phyloP scores from a whole-genome alignment of 202 grass and related monocot species.

The Brachypodium distachyon region DNA sequence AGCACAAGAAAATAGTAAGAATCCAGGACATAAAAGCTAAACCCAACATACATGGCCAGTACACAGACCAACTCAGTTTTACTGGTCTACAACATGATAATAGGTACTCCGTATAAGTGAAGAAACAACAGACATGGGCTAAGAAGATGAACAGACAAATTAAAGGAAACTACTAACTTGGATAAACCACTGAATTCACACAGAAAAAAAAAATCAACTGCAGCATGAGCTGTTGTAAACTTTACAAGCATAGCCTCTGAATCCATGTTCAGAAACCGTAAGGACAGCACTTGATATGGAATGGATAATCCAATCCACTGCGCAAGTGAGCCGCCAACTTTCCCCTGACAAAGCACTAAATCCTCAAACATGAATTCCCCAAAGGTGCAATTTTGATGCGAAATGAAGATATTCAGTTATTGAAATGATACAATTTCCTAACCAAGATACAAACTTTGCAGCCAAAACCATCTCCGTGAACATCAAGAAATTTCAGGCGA shows the following conservation, averaged over 20 bases:
- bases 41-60: not conserved
- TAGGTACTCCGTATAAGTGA: not conserved
- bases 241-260: not conserved
- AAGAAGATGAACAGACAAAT: not conserved
- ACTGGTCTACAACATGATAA: not conserved
- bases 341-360: not conserved
- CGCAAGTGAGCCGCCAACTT: not conserved
- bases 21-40: not conserved
- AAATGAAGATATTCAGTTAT: not conserved
- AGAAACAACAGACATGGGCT: not conserved
- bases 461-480: not conserved
- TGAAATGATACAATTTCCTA: not conserved
- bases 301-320: not conserved
- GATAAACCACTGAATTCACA: not conserved
- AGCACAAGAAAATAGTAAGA: not conserved
- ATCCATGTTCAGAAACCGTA: not conserved
- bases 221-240: not conserved
- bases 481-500: not conserved
- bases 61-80: not conserved
- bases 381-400: not conserved
- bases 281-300: not conserved
- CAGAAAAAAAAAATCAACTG: not conserved
- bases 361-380: not conserved
- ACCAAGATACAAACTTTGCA: constrained; percentile 7
- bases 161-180: not conserved